Evolutionary conservation across 768 basidiomycete genomes (phyloP).

Genomic region (Ramaria rubella): DNA sequence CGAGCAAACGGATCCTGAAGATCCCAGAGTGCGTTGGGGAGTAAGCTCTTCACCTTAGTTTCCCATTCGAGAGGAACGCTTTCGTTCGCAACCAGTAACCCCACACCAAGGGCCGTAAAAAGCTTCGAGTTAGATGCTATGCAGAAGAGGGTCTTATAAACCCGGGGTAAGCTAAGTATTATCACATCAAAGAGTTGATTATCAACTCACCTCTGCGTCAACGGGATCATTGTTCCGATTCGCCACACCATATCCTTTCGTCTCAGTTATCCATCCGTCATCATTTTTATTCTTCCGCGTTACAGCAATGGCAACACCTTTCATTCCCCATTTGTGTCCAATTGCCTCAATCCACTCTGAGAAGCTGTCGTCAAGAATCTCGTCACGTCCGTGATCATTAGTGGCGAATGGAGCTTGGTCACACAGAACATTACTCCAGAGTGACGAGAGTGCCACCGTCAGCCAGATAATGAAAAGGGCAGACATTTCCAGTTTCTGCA

Average conservation of each 20-base stretch:
- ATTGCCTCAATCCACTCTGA: background rate
- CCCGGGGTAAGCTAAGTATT: background rate
- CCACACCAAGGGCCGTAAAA: constrained; percentile 33
- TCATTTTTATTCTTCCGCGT: background rate
- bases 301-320: constrained; percentile 10
- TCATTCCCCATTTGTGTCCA: constrained; percentile 2
- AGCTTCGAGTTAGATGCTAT: constrained; percentile 35
- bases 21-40: constrained; percentile 36
- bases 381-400: too few species aligned
- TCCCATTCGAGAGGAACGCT: constrained; percentile 23
- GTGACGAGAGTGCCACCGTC: background rate
- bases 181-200: background rate
- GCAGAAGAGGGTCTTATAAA: constrained; percentile 31
- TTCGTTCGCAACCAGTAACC: constrained; percentile 36
- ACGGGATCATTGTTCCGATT: background rate
- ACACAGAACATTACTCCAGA: background rate
- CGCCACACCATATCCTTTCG: constrained; percentile 5
- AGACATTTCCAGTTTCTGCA: too few species aligned
- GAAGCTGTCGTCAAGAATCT: background rate
- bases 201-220: background rate
- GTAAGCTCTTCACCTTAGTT: constrained; percentile 30
- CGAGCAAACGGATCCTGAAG: constrained; percentile 36
- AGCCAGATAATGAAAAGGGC: background rate
- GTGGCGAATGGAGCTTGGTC: background rate
- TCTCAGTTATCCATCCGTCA: background rate